Conservation (phyloP, 306 rosid genomes). For the Dryas drummondii region DNA sequence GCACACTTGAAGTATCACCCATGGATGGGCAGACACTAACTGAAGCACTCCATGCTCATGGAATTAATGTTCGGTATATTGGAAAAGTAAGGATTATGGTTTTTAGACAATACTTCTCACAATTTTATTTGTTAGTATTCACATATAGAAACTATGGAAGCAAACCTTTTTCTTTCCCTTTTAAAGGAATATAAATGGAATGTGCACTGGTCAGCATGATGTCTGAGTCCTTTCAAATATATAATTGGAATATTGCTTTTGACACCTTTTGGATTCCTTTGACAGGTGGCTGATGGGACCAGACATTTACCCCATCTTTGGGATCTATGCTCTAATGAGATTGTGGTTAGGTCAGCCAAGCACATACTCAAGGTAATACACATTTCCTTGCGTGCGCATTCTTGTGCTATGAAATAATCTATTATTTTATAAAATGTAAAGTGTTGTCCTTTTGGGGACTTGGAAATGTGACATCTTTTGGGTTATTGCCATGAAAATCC, state of each 20-base stretch:
- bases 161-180: not conserved
- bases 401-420: not conserved
- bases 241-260: constrained; percentile 28
- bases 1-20: constrained; percentile 97
- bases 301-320: constrained; percentile 89
- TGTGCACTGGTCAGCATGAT: not conserved
- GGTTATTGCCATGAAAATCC: not conserved
- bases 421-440: not conserved
- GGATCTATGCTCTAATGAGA: constrained; percentile 93
- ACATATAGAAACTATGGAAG: not conserved
- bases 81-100: constrained; percentile 65
- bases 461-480: not conserved
- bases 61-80: constrained; percentile 91
- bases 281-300: constrained; percentile 91
- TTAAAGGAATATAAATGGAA: not conserved
- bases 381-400: constrained; percentile 16
- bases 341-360: constrained; percentile 93
- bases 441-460: constrained; percentile 7
- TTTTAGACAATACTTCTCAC: constrained; percentile 14
- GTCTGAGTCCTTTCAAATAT: constrained; percentile 1
- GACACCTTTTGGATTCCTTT: constrained; percentile 19
- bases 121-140: constrained; percentile 2
- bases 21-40: constrained; percentile 99
- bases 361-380: constrained; percentile 80
- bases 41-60: constrained; percentile 98